Base-by-base conservation (phyloP, 805 yeast species). In the Ogataea nakhonphanomensis region DNA sequence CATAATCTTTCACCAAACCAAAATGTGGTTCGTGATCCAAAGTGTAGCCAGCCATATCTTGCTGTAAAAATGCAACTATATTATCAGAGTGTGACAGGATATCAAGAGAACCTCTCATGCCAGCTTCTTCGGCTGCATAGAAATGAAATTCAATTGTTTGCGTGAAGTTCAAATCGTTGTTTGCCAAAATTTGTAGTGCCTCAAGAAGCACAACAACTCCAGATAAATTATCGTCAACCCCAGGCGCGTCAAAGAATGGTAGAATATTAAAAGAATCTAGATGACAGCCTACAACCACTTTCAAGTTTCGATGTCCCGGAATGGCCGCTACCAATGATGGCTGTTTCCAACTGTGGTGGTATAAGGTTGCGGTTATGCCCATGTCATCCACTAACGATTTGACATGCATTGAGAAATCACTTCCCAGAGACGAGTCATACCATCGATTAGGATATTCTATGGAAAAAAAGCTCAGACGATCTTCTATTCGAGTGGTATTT, bases 121-220 rank as follows among this genome's bases (percentile, higher is more conserved):
- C 97, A 45, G 87, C 89, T 70, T 91, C 98, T 66, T 91, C 98
- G 1, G 95, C 98, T 21, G 95, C 78, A 66, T 88, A 91, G 71
- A 88, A 91, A 64, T 91, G 98, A 67, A 91, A 90, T 60, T 91
- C 95, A 13, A 91, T 63, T 0, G 95, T 78, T 62, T 88, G 86
- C 11, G 13, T 5, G 2, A 20, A 35, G 11, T 7, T 26, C 12
- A 14, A 11, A 7, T 60, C 25, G 33, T 49, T 46, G 25, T 64
- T 67, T 7, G 74, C 61, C 21, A 87, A 64, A 11, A 84, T 62
- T 49, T 93, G 72, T 52, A 89, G 72, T 1, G 89, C 79, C 59
- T 89, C 95, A 39, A 89, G 61, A 24, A 77, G 74, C 2, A 95
- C 82, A 4, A 83, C 79, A 4, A 90, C 82, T 8, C 97, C 98